Evolutionary conservation across 352 stramenopile genomes (phyloP), one percentile per base, ranked within the genome.

Genomic region (Pythium vanterpoolii): DNA sequence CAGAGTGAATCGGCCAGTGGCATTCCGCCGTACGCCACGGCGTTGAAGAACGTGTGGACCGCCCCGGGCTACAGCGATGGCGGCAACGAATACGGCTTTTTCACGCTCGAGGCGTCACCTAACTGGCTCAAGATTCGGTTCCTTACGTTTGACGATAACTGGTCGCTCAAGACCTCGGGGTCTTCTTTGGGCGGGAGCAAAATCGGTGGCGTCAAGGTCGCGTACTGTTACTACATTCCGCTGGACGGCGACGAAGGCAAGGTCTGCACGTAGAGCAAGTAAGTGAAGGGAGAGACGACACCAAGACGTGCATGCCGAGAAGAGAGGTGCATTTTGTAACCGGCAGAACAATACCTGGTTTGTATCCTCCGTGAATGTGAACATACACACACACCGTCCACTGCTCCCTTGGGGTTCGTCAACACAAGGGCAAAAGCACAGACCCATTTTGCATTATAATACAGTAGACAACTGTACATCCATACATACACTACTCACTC

Each of bases 171-270:
- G 30, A 72, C 65, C 21, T 52, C 64, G 16, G 68, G 70, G 19
- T 60, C 69, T 18, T 40, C 46, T 1, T 48, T 72, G 21, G 38
- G 48, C 21, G 39, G 56, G 18, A 64, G 52, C 50, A 72, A 49
- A 45, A 66, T 71, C 14, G 68, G 68, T 18, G 68, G 69, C 39
- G 62, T 72, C 5, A 31, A 46, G 21, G 52, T 47, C 43, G 60
- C 62, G 45, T 72, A 74, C 49, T 81, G 72, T 60, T 79, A 70
- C 66, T 73, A 73, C 59, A 77, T 81, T 33, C 73, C 73, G 14
- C 40, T 43, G 26, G 68, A 77, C 31, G 69, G 69, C 47, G 48
- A 48, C 18, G 46, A 59, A 26, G 70, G 70, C 55, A 47, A 71
- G 36, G 42, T 49, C 23, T 77, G 70, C 49, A 42, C 34, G 34